These are phyloP conservation scores for Fusarium graminum DNA, from an alignment of 2,329 filamentous ascomycete species.

Conservation along the genomic window DNA sequence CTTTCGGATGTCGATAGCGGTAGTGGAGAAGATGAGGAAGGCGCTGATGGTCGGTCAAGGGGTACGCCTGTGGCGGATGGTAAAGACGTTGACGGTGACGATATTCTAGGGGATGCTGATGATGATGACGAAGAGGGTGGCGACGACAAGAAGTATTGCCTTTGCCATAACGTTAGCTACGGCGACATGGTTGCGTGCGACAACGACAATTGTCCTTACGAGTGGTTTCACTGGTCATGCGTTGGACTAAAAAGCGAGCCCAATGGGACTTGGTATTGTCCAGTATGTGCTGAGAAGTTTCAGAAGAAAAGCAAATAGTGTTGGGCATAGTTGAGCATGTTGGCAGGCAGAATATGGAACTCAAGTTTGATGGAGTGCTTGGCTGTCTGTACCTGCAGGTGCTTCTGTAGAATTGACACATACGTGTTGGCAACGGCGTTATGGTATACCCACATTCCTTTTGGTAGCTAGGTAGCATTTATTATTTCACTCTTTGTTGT, in stretches of 20 bases:
- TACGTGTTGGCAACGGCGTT: conserved; percentile 29
- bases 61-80: conserved; percentile 53
- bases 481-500: neutral
- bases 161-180: conserved; percentile 85
- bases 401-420: neutral
- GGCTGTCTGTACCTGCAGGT: conserved; percentile 6
- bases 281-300: conserved; percentile 68
- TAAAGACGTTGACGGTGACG: conserved; percentile 63
- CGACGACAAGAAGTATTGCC: conserved; percentile 85
- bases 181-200: conserved; percentile 93
- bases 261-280: conserved; percentile 76
- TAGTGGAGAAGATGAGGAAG: conserved; percentile 66
- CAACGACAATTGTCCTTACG: conserved; percentile 82
- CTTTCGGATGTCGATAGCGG: conserved; percentile 72
- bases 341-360: neutral
- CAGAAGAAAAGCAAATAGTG: conserved; percentile 57
- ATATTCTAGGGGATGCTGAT: conserved; percentile 67
- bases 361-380: conserved; percentile 4
- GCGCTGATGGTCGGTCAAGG: conserved; percentile 51
- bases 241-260: conserved; percentile 77
- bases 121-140: conserved; percentile 77
- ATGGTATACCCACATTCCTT: conserved; percentile 37
- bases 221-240: conserved; percentile 90
- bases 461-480: conserved; percentile 12
- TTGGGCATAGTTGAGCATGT: neutral